Evolutionary conservation across 768 basidiomycete species (phyloP), one percentile per base, ranked within the genome.

Genomic region (Phaeolepiota aurea): DNA sequence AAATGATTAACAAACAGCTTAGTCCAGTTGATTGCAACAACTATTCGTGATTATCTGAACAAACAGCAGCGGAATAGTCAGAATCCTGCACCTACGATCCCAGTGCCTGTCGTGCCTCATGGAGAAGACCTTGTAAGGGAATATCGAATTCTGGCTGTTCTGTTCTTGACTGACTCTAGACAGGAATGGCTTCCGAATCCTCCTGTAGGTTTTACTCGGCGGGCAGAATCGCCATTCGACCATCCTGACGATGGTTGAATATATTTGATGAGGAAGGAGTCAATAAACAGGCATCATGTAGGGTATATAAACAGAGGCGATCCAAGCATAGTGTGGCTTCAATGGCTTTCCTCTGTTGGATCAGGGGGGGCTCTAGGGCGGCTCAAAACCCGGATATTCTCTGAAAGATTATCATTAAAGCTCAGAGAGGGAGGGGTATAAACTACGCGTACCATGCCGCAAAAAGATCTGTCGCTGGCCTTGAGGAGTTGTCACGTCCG

Each of bases 381-480:
- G 25, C 44, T 59, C 22, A 85, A 54, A 3, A 83, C 61, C 14
- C 74, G 65, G 44, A 85, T 63, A 10, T 47, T 49, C 56, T 85
- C 82, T 84, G 51, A 22, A 37, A 44, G 38, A 45, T 13, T 43
- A 42, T 40, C 21, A 41, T 41, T 9, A 32, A 16, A 5, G 20
- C 12, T 37, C 25, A 12, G 15, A 32, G 22, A 43, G 31, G 39
- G 21, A 11, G 20, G 40, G 32, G 14, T 9, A 10, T 15, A 15
- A 35, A 15, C 18, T 12, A 11, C n/a, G 46, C 74, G 30, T 45
- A 87, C 89, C 87, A 47, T 91, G 88, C 54, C 76, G 69, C 30
- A 91, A 68, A 61, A 88, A 83, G 41, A 91, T 82, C 56, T 89
- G 87, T 21, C 85, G 79, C 54, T 88, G 87, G 1, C 79, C 82